These are phyloP conservation scores for Huntiella decipiens DNA, from an alignment of 2,329 filamentous ascomycete species.

Conservation along the genomic window DNA sequence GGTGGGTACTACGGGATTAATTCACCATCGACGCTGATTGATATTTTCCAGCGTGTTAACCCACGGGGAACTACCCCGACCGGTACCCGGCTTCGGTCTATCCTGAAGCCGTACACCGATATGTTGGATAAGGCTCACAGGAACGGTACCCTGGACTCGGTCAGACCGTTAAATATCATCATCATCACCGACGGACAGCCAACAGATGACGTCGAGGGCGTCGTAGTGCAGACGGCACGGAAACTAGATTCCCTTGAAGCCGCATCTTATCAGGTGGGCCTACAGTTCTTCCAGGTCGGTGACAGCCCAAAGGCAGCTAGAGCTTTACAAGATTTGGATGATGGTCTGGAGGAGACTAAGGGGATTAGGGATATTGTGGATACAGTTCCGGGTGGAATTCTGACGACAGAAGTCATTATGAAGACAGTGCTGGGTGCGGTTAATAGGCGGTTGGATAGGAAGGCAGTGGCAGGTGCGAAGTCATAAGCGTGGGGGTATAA, in stretches of 20 bases:
- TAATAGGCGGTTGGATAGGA: constrained; percentile 26
- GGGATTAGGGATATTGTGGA: constrained; percentile 76
- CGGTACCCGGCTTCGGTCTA: constrained; percentile 47
- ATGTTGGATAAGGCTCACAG: constrained; percentile 20
- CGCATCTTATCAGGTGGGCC: constrained; percentile 63
- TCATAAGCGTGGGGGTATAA: neutral
- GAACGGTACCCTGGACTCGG: constrained; percentile 16
- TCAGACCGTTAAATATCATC: constrained; percentile 78
- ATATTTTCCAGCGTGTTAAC: constrained; percentile 49
- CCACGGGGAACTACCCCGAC: constrained; percentile 57
- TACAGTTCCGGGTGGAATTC: constrained; percentile 53
- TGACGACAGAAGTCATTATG: constrained; percentile 54
- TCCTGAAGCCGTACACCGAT: constrained; percentile 53
- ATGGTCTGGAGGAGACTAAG: constrained; percentile 33
- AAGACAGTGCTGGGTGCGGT: constrained; percentile 71
- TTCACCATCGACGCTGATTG: constrained; percentile 34
- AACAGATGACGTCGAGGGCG: constrained; percentile 55
- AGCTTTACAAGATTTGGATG: constrained; percentile 56
- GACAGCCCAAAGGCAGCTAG: constrained; percentile 44
- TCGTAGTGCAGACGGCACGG: constrained; percentile 47
- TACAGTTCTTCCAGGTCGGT: constrained; percentile 94
- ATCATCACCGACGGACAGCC: constrained; percentile 80
- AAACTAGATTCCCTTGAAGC: constrained; percentile 53
- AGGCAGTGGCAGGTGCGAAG: constrained; percentile 7
- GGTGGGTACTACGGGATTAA: constrained; percentile 47